Evolutionary conservation across 2,329 filamentous ascomycete species (phyloP).

Genomic region (Penicillium sp.): DNA sequence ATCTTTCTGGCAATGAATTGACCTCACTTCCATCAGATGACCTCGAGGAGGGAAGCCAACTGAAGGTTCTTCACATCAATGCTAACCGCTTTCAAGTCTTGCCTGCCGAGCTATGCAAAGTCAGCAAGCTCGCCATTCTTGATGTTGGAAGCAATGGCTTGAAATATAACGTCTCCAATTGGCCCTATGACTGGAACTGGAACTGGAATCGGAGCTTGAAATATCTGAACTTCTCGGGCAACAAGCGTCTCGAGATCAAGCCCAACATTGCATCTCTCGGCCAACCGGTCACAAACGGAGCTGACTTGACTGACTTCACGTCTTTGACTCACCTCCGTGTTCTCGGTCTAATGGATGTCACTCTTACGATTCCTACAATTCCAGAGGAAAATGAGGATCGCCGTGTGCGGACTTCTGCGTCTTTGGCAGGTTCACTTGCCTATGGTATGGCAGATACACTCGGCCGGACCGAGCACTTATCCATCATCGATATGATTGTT

Average conservation of each 20-base stretch:
- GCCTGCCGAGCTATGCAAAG: conserved; percentile 90
- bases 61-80: conserved; percentile 92
- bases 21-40: conserved; percentile 91
- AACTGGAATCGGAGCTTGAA: conserved; percentile 94
- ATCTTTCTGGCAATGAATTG: conserved; percentile 91
- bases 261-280: conserved; percentile 59
- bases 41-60: conserved; percentile 79
- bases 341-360: conserved; percentile 96
- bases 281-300: conserved; percentile 51
- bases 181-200: conserved; percentile 99
- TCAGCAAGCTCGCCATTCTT: conserved; percentile 84
- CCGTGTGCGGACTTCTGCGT: conserved; percentile 95
- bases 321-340: conserved; percentile 79
- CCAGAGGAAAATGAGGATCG: conserved; percentile 94
- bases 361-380: conserved; percentile 85
- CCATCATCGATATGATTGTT: conserved; percentile 92
- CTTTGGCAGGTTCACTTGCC: conserved; percentile 80
- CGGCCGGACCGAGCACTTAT: conserved; percentile 89
- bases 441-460: conserved; percentile 98
- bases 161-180: conserved; percentile 99
- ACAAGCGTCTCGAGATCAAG: conserved; percentile 91
- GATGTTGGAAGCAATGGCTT: conserved; percentile 93
- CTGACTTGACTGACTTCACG: conserved; percentile 86
- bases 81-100: conserved; percentile 97
- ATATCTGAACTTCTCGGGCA: conserved; percentile 94